phyloP scores from a whole-genome alignment of 1,284 basidiomycete genomes.

The Takashimella koratensis region DNA sequence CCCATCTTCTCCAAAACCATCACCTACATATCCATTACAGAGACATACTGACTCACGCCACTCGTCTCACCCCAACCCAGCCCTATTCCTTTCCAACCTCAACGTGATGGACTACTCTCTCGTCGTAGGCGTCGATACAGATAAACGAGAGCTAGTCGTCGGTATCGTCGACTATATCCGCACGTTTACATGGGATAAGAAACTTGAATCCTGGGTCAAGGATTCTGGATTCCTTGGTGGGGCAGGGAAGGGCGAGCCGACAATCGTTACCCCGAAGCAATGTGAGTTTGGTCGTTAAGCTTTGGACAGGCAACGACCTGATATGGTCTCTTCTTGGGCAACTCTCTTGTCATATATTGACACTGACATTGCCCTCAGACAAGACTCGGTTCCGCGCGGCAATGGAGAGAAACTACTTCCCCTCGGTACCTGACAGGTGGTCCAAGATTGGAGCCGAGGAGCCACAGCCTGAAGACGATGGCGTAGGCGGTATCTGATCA shows the following conservation, averaged over 20 bases:
- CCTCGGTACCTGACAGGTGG: constrained; percentile 48
- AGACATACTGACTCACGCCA: too few species aligned
- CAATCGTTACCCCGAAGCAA: constrained; percentile 70
- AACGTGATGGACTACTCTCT: constrained; percentile 99
- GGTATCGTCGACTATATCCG: constrained; percentile 76
- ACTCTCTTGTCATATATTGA: too few species aligned
- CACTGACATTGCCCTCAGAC: constrained; percentile 57
- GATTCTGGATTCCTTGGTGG: constrained; percentile 82
- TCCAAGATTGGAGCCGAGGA: constrained; percentile 33
- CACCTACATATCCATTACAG: not conserved
- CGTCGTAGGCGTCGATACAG: constrained; percentile 85
- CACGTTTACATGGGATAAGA: constrained; percentile 72
- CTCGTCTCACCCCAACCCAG: constrained; percentile 18
- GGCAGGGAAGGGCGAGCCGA: constrained; percentile 77
- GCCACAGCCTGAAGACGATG: constrained; percentile 24
- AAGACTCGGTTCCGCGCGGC: constrained; percentile 81
- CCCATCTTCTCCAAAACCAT: not conserved
- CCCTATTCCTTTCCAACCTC: constrained; percentile 80
- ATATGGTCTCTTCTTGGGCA: too few species aligned
- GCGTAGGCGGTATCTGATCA: too few species aligned
- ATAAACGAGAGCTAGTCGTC: constrained; percentile 78
- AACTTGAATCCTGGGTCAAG: constrained; percentile 95
- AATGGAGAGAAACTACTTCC: constrained; percentile 82
- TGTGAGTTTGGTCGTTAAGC: constrained; percentile 27
- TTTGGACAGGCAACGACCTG: too few species aligned